These are phyloP conservation scores for Mycena indigotica DNA, from an alignment of 768 basidiomycete species.

Conservation along the genomic window DNA sequence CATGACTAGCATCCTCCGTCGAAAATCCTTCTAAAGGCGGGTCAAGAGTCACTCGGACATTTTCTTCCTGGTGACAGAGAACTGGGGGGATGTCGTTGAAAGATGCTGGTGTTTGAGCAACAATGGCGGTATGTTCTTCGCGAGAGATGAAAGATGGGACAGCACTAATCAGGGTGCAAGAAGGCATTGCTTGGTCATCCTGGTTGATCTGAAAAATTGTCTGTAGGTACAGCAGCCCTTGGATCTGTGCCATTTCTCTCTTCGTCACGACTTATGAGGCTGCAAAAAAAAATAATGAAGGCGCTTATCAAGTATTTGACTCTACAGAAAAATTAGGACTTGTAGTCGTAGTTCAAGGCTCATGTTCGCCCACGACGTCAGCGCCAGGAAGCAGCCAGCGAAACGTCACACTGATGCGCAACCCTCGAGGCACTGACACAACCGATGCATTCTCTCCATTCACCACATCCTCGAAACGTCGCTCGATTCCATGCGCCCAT, in stretches of 20 bases:
- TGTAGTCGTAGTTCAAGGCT: too few relatives aligned
- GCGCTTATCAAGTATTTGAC: too few relatives aligned
- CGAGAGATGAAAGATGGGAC: conserved; percentile 43
- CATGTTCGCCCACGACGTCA: conserved; percentile 64
- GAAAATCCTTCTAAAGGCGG: conserved; percentile 68
- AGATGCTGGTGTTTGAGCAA: conserved; percentile 80
- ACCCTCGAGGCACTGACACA: conserved; percentile 51
- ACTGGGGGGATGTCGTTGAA: conserved; percentile 87
- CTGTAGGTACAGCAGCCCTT: too few relatives aligned
- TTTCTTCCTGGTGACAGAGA: conserved; percentile 71
- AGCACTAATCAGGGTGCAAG: conserved; percentile 37
- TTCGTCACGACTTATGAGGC: too few relatives aligned
- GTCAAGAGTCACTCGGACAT: conserved; percentile 69
- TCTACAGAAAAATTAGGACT: too few relatives aligned
- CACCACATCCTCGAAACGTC: conserved; percentile 62
- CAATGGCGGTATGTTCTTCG: conserved; percentile 69
- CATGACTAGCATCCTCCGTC: conserved; percentile 51
- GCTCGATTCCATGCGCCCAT: conserved; percentile 89
- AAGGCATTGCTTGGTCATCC: too few relatives aligned
- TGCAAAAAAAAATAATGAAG: too few relatives aligned
- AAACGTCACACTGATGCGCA: conserved; percentile 81
- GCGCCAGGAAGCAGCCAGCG: conserved; percentile 86
- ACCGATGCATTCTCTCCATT: conserved; percentile 19
- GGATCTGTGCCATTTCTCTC: too few relatives aligned
- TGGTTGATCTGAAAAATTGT: too few relatives aligned